Base-by-base conservation (phyloP, 1,139 yeast genomes). In the Sugiyamaella sp. region DNA sequence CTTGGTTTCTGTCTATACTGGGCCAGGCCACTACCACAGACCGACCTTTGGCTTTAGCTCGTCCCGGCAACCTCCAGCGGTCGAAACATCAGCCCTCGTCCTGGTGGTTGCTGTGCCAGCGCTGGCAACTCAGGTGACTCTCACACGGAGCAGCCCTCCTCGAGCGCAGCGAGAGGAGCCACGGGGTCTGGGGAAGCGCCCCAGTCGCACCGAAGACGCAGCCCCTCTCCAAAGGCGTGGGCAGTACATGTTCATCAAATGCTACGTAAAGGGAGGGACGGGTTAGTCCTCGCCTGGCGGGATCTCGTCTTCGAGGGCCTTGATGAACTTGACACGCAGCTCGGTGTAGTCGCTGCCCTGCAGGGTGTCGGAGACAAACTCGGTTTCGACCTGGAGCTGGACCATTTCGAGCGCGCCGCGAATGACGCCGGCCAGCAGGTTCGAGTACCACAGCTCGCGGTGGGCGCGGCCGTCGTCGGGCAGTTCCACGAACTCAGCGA, bases 321-420 rank as follows among this genome's bases (percentile, higher is more conserved):
- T 84, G 52, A 85, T 75, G 63, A 93, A 75, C 64, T 83, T 84
- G 58, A 95, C 81, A 59, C 85, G 78, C 57, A 93, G 72, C 66
- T 91, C 98, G 0, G 97, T 91, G 40, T 74, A 75, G 19, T 85
- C 85, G 63, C 90, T 95, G 0, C 98, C 99, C 57, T 91, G 80
- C 54, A 93, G 74, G 1, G 79, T 82, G 68, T 93, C 99, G 62
- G 85, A 82, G 2, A 89, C 80, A 69, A 91, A 93, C 63, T 74
- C 76, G 2, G 86, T 90, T 56, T 91, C 96, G 53, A 91, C 91
- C 58, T 91, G 96, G 64, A 93, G 74, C 68, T 93, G 99, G 2
- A 93, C 96, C 98, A 91, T 91, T 65, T 91, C 97, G 54, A 93
- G 73, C 0, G 97, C 93, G 2, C 99, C 98, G 54, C 89, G 80